Evolutionary conservation across 2,329 filamentous ascomycete genomes (phyloP).

Genomic region (Verruconis gallopava): DNA sequence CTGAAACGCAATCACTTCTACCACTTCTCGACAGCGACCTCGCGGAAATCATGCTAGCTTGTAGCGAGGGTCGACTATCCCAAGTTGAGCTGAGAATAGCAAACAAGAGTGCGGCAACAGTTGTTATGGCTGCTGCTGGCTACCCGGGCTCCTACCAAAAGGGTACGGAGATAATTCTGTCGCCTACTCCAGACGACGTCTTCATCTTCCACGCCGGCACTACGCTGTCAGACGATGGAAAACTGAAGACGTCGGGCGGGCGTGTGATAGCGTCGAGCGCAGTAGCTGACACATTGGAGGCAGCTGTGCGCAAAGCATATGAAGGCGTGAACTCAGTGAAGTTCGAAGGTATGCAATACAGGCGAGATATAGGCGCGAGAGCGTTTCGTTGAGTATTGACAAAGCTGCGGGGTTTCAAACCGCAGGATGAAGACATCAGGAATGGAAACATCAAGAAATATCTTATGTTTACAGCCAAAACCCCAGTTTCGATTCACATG

Average conservation of each 20-base stretch:
- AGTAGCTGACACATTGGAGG: conserved; percentile 59
- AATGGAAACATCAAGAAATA: too few species aligned
- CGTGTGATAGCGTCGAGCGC: conserved; percentile 90
- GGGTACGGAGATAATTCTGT: conserved; percentile 49
- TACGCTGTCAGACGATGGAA: conserved; percentile 42
- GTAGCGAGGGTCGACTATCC: conserved; percentile 60
- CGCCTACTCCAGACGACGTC: conserved; percentile 30
- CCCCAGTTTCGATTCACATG: too few species aligned
- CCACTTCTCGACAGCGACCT: conserved; percentile 76
- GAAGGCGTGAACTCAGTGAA: conserved; percentile 64
- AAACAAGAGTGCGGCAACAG: conserved; percentile 66
- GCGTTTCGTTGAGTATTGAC: conserved; percentile 23
- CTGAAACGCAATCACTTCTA: conserved; percentile 78
- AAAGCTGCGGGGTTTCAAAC: too few species aligned
- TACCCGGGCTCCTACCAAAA: conserved; percentile 78
- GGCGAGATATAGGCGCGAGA: conserved; percentile 72
- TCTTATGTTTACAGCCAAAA: too few species aligned
- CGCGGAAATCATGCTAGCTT: conserved; percentile 78
- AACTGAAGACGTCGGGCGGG: conserved; percentile 68
- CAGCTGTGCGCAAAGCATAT: conserved; percentile 82
- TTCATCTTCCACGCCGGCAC: conserved; percentile 92
- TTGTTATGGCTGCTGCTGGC: conserved; percentile 84
- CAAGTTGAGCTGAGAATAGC: conserved; percentile 56
- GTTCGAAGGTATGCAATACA: conserved; percentile 82
- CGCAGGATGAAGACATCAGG: too few species aligned